Evolutionary conservation across 169 alveolate genomes (phyloP).

Genomic region (Cryptosporidium ubiquitum): DNA sequence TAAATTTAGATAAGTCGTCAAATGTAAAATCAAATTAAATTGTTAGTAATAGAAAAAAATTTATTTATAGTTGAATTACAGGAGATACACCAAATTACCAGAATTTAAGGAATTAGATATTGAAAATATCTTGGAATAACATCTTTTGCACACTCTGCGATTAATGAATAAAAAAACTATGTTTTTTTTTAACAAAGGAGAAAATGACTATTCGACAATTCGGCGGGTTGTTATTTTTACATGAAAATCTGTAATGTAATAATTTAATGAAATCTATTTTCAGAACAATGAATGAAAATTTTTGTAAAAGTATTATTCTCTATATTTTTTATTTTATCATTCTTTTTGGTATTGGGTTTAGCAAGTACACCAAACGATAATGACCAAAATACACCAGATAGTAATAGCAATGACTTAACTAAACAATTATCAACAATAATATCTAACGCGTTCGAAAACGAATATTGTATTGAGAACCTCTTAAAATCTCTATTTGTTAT

Average conservation of each 20-base stretch:
- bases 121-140: background rate
- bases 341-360: background rate
- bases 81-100: background rate
- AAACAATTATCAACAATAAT: background rate
- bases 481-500: too few relatives aligned
- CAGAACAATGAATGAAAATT: background rate
- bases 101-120: too few relatives aligned
- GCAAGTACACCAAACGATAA: background rate
- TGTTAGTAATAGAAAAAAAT: too few relatives aligned
- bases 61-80: too few relatives aligned
- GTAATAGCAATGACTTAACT: too few relatives aligned
- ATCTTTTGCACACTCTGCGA: too few relatives aligned
- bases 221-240: background rate
- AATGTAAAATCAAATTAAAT: too few relatives aligned
- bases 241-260: background rate
- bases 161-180: too few relatives aligned
- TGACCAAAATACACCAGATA: background rate
- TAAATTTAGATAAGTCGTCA: too few relatives aligned
- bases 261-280: too few relatives aligned
- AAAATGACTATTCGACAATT: too few relatives aligned
- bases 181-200: background rate
- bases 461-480: background rate
- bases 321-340: too few relatives aligned
- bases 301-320: background rate
- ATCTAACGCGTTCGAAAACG: background rate